Evolutionary conservation across 1,139 yeast species (phyloP), one percentile per base, ranked within the genome.

Genomic region (Yamadazyma jaroonii): DNA sequence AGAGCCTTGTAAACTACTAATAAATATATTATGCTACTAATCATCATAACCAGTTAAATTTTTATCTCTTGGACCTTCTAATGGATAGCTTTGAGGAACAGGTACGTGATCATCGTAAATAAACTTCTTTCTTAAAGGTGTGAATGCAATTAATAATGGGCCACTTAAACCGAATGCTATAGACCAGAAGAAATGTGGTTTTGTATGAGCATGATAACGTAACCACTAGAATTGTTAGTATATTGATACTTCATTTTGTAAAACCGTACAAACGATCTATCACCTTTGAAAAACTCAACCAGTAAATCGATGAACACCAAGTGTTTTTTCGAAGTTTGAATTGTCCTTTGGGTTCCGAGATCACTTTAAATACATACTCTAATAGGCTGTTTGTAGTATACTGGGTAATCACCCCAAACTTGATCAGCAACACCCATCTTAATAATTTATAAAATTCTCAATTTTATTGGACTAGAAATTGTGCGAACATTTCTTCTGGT

Each of bases 131-230:
- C 95, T 80, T 40, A 84, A 56, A 34, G 92, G 92, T 36, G 90
- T 74, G 37, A 75, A 73, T 35, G 72, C 66, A 49, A 83, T 61
- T 42, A 84, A 70, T 12, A 78, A 62, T 11, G 94, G 94, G 8
- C 86, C 89, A 32, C 82, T 59, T 35, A 79, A 60, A 9, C 90
- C 95, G 50, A 85, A 68, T 29, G 72, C 70, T 21, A 80, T 74
- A n/a, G 92, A 72, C 57, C 73, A 81, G 61, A 84, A 83, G 50
- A 84, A 71, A 59, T 84, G 89, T 37, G 95, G 95, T 57, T 80
- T 79, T 49, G 79, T 79, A 64, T 84, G 87, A 29, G 92, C 85
- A 51, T 82, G 84, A 63, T 79, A 84, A 60, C 90, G 84, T 45
- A 81, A 62, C 84, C 88, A 85, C 87, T 83, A 46, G 3, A 25